Percentiles rank a stretch among this genome's conserved stretches.
These are phyloP conservation scores for Actinomortierella ambigua DNA, from an alignment of 371 early-diverging fungal genomes.

Conservation along the genomic window DNA sequence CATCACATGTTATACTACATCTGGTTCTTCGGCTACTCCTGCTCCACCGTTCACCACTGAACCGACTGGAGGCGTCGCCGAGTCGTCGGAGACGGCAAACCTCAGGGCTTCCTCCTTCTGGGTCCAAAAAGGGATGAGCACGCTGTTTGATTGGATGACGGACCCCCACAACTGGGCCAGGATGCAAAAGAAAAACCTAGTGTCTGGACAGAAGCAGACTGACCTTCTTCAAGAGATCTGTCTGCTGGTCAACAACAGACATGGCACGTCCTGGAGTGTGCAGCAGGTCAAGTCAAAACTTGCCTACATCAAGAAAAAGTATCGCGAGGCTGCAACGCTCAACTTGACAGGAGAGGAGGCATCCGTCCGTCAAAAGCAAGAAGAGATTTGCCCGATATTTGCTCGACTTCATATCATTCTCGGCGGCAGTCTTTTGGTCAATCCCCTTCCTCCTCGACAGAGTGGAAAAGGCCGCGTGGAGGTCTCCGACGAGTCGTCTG, in stretches of 20 bases:
- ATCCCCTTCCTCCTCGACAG: slow-evolving; percentile 7
- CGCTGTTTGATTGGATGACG: slow-evolving; percentile 13
- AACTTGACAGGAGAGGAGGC: slow-evolving; percentile 6
- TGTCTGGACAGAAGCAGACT: background rate
- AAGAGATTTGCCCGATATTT: slow-evolving; percentile 10
- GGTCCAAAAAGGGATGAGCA: slow-evolving; percentile 10
- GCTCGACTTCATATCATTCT: slow-evolving; percentile 6
- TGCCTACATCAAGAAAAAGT: slow-evolving; percentile 3
- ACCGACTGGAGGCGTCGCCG: too few relatives aligned
- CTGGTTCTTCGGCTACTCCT: too few relatives aligned
- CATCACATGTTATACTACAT: too few relatives aligned
- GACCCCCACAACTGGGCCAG: slow-evolving; percentile 10
- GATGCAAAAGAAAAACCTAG: slow-evolving; percentile 9
- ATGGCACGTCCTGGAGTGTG: slow-evolving; percentile 4
- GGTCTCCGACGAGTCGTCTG: slow-evolving; percentile 3
- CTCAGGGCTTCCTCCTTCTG: background rate
- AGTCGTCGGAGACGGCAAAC: background rate
- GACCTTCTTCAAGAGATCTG: slow-evolving; percentile 8
- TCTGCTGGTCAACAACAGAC: background rate
- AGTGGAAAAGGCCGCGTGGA: background rate
- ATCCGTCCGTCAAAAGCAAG: background rate
- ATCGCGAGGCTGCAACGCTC: slow-evolving; percentile 2
- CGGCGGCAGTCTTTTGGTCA: slow-evolving; percentile 8
- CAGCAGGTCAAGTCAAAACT: slow-evolving; percentile 13
- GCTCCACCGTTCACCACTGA: too few relatives aligned